phyloP scores from a whole-genome alignment of 305 asterid species.

The Fraxinus sp. region DNA sequence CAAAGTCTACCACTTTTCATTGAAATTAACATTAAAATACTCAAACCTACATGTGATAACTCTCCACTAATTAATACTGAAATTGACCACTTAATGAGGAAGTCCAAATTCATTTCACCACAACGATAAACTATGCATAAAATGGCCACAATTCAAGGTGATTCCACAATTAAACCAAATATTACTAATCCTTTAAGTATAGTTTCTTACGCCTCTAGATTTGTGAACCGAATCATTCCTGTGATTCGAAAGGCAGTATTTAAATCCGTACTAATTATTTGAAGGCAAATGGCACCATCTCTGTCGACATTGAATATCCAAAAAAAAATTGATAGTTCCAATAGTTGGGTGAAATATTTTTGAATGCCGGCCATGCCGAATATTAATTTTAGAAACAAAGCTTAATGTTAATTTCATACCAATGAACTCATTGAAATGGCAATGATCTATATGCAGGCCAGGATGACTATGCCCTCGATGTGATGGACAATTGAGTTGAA shows the following conservation, averaged over 20 bases:
- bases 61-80: slow-evolving; percentile 10
- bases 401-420: not conserved
- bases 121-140: slow-evolving; percentile 26
- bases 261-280: slow-evolving; percentile 3
- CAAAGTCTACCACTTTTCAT: slow-evolving; percentile 21
- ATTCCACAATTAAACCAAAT: slow-evolving; percentile 20
- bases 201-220: slow-evolving; percentile 26
- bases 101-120: slow-evolving; percentile 22
- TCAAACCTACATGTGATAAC: slow-evolving; percentile 31
- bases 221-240: slow-evolving; percentile 25
- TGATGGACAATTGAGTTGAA: not conserved
- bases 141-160: slow-evolving; percentile 35
- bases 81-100: slow-evolving; percentile 19
- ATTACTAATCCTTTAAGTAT: not conserved
- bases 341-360: not conserved
- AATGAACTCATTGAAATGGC: not conserved
- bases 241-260: not conserved
- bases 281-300: not conserved
- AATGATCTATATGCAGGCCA: not conserved
- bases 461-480: not conserved
- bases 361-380: slow-evolving; percentile 33
- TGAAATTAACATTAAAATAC: slow-evolving; percentile 26
- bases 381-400: slow-evolving; percentile 18
- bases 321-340: not conserved
- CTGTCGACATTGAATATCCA: slow-evolving; percentile 8